Evolutionary conservation across 768 basidiomycete species (phyloP).

Genomic region (Xerocomus potaroensis): DNA sequence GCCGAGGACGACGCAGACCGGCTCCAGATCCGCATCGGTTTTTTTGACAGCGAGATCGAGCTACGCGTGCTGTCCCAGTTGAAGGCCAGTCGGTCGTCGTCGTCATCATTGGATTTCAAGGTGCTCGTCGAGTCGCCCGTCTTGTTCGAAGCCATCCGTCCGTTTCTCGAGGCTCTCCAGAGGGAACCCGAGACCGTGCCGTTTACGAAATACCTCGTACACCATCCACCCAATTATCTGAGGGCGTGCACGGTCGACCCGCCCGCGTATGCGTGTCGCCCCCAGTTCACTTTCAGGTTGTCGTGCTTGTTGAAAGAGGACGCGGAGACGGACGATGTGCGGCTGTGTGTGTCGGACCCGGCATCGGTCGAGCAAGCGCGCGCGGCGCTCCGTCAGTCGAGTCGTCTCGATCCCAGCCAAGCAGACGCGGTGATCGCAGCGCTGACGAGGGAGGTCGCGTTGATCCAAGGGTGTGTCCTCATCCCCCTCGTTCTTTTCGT

Average conservation of each 20-base stretch:
- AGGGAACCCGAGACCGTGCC: slow-evolving; percentile 55
- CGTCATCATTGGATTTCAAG: slow-evolving; percentile 17
- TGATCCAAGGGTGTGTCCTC: slow-evolving; percentile 67
- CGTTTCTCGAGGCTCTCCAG: slow-evolving; percentile 61
- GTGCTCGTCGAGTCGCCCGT: slow-evolving; percentile 59
- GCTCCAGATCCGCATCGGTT: slow-evolving; percentile 49
- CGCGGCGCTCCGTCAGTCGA: slow-evolving; percentile 39
- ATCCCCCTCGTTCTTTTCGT: background rate
- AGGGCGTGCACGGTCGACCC: slow-evolving; percentile 36
- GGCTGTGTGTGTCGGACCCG: slow-evolving; percentile 38
- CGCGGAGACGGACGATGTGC: slow-evolving; percentile 36
- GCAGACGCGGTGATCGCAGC: slow-evolving; percentile 63
- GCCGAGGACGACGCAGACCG: slow-evolving; percentile 31
- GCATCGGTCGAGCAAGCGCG: slow-evolving; percentile 47
- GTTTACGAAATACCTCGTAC: slow-evolving; percentile 49
- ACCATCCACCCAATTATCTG: slow-evolving; percentile 37
- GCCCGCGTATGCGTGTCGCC: slow-evolving; percentile 51
- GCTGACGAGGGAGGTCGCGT: slow-evolving; percentile 52
- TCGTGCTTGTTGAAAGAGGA: slow-evolving; percentile 46
- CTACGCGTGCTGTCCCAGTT: slow-evolving; percentile 42
- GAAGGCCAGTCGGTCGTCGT: slow-evolving; percentile 23
- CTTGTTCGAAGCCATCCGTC: slow-evolving; percentile 64
- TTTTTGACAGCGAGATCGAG: slow-evolving; percentile 60
- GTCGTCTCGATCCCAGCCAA: slow-evolving; percentile 66
- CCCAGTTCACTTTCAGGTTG: slow-evolving; percentile 55